phyloP scores from a whole-genome alignment of 768 basidiomycete species.

The Suillus variegatus region DNA sequence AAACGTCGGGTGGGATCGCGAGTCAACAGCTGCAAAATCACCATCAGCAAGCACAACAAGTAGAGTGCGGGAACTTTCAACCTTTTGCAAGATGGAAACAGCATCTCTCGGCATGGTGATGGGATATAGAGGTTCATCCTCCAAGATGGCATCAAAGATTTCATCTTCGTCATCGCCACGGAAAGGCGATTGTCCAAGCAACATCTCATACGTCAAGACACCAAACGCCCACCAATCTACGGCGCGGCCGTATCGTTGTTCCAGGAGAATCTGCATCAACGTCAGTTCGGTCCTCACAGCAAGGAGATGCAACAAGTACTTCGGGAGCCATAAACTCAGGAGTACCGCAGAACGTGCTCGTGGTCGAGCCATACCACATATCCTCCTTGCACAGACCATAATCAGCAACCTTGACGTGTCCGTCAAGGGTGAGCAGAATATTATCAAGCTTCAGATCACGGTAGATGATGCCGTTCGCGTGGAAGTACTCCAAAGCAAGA shows the following conservation, averaged over 20 bases:
- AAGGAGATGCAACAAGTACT: slow-evolving; percentile 43
- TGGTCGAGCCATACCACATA: slow-evolving; percentile 96
- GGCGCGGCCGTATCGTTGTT: slow-evolving; percentile 97
- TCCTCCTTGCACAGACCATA: slow-evolving; percentile 99
- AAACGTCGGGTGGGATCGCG: slow-evolving; percentile 90
- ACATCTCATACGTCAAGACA: slow-evolving; percentile 98
- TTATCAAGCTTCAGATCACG: slow-evolving; percentile 98
- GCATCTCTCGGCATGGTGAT: slow-evolving; percentile 99
- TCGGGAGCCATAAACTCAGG: slow-evolving; percentile 99
- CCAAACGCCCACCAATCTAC: slow-evolving; percentile 99
- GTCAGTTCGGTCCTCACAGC: slow-evolving; percentile 10
- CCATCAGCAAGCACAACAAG: slow-evolving; percentile 9
- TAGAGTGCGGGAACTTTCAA: slow-evolving; percentile 29
- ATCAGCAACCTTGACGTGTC: slow-evolving; percentile 98
- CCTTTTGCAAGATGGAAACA: slow-evolving; percentile 94
- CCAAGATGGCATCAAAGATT: slow-evolving; percentile 98
- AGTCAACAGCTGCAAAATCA: slow-evolving; percentile 69
- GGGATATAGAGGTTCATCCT: slow-evolving; percentile 97
- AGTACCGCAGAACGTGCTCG: slow-evolving; percentile 98
- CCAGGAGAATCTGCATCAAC: slow-evolving; percentile 81
- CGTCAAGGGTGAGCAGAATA: slow-evolving; percentile 93
- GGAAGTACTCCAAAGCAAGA: slow-evolving; percentile 96
- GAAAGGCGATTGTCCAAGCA: slow-evolving; percentile 98
- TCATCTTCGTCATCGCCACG: slow-evolving; percentile 99
- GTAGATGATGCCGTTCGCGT: slow-evolving; percentile 98